Base-by-base conservation (phyloP, 495 filamentous ascomycete genomes). In the Jackrogersella multiformis region DNA sequence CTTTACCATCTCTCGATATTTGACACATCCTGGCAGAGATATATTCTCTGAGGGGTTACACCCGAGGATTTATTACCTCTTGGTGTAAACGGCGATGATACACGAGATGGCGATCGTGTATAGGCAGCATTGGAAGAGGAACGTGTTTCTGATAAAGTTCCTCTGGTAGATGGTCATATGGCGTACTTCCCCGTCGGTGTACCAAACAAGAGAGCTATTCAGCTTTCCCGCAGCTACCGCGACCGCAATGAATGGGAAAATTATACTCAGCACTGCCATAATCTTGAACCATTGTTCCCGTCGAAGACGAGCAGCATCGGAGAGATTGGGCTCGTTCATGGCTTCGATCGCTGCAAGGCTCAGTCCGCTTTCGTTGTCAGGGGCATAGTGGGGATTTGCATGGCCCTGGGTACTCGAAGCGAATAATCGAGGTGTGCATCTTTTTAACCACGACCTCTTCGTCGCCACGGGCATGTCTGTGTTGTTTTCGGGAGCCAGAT, bases 201-300 rank as follows among this genome's bases (percentile, higher is more conserved):
- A 72, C 78, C 78, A 81, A 1, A 52, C 52, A 9, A 80, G 55
- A 0, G 60, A 61, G 5, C 63, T 42, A 21, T 74, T 59, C 5
- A 79, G 71, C 4, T 42, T 57, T 13, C 77, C 77, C 0, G 24
- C 34, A 52, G 74, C 70, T 0, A 74, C 70, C 5, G 76, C 59
- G 9, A 74, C 44, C 0, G 72, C 73, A 12, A 79, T 49, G 26
- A 81, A 79, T 0, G 79, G 79, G 5, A 75, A 18, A 6, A 79
- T 51, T 2, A 76, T 38, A 24, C 69, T 71, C 8, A 79, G 21
- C 2, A 24, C 10, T n/a, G 70, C 68, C 54, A 78, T 59, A n/a
- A 69, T 0, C 20, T 60, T 70, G 57, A 76, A 80, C 35, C 48
- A 80, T 2, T 36, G 32, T n/a, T 51, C 23, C 12, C 77, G 77